These are phyloP conservation scores for Cornus florida DNA, from an alignment of 148 eudicot genomes.

Conservation along the genomic window DNA sequence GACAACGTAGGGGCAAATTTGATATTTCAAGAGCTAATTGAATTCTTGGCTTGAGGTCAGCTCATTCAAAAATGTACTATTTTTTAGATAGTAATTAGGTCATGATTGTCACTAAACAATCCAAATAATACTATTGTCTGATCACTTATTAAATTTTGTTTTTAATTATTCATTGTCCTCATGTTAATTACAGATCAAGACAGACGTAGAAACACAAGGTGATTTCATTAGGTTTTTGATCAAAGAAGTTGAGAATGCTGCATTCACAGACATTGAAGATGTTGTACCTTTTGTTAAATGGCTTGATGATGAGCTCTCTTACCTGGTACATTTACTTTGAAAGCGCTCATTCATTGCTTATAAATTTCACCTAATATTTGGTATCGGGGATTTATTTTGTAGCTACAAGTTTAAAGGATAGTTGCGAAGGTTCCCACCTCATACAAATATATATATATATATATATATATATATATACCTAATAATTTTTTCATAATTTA, in stretches of 20 bases:
- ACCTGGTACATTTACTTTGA: conserved; percentile 57
- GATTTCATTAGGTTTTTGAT: conserved; percentile 80
- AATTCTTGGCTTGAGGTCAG: too few species aligned
- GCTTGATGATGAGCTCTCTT: conserved; percentile 95
- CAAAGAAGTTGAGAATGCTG: conserved; percentile 77
- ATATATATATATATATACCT: neutral
- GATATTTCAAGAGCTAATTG: too few species aligned
- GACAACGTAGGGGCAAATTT: neutral
- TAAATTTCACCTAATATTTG: neutral
- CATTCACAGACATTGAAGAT: conserved; percentile 80
- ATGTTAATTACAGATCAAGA: conserved; percentile 60
- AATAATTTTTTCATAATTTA: neutral
- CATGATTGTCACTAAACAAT: too few species aligned
- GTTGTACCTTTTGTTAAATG: conserved; percentile 91
- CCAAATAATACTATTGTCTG: too few species aligned
- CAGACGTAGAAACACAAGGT: conserved; percentile 92
- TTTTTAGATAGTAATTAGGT: too few species aligned
- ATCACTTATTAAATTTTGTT: neutral
- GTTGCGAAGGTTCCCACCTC: too few species aligned
- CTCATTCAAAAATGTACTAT: too few species aligned
- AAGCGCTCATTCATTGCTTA: neutral
- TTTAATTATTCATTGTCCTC: neutral
- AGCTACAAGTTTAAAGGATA: too few species aligned
- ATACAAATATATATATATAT: too few species aligned
- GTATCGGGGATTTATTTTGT: too few species aligned